These are phyloP conservation scores for Fusarium keratoplasticum DNA, from an alignment of 2,329 filamentous ascomycete genomes.

Conservation along the genomic window DNA sequence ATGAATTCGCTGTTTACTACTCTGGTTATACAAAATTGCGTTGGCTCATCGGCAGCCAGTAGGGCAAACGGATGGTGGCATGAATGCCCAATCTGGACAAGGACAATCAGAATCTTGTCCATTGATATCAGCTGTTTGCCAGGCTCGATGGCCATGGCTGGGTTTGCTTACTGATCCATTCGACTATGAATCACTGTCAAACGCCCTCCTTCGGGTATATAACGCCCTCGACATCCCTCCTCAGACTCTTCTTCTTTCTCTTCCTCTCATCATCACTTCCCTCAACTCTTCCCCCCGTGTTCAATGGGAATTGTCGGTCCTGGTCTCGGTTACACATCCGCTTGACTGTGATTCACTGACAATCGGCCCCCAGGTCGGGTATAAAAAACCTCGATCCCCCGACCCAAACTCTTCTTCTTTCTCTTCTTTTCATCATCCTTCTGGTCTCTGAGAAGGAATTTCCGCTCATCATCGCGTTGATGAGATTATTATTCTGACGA, in stretches of 20 bases:
- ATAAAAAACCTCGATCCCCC: no score
- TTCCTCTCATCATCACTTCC: not conserved
- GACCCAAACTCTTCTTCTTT: no score
- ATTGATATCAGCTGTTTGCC: not conserved
- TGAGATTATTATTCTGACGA: no score
- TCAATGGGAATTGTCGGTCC: no score
- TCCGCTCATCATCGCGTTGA: no score
- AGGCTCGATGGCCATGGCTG: not conserved
- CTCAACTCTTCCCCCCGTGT: no score
- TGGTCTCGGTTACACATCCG: no score
- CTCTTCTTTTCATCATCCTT: not conserved
- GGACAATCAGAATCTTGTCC: not conserved
- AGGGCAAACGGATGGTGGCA: not conserved
- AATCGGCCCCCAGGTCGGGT: no score
- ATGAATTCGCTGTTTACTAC: not conserved
- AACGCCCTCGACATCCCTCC: not conserved
- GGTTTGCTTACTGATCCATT: not conserved
- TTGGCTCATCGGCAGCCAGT: not conserved
- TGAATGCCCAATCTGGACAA: not conserved
- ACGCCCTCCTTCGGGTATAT: not conserved
- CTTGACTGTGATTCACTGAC: no score
- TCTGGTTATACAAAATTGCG: not conserved
- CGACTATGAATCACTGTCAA: not conserved
- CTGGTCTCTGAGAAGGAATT: no score
- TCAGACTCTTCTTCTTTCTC: not conserved